phyloP scores from a whole-genome alignment of 2,329 filamentous ascomycete species.

The Aureobasidium melanogenum region DNA sequence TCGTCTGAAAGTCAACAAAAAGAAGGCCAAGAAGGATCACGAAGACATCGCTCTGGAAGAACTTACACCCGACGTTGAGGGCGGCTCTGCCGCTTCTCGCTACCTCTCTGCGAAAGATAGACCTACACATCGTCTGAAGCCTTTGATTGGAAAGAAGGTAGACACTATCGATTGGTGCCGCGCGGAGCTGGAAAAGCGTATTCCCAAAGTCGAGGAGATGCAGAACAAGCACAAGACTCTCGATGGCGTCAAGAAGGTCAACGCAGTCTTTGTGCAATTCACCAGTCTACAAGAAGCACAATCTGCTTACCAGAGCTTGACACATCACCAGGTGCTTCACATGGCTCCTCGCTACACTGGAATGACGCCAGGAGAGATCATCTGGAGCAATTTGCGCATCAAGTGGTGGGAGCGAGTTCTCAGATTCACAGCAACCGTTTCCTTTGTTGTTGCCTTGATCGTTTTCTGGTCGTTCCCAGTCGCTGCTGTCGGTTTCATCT shows the following conservation, averaged over 20 bases:
- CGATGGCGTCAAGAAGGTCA: constrained; percentile 51
- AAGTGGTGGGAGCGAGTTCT: constrained; percentile 57
- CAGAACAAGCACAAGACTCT: constrained; percentile 59
- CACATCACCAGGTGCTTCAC: constrained; percentile 78
- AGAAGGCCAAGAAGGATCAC: constrained; percentile 55
- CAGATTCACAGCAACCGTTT: constrained; percentile 58
- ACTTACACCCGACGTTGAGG: constrained; percentile 48
- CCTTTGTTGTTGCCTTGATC: constrained; percentile 67
- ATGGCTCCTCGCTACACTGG: constrained; percentile 83
- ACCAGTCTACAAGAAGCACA: constrained; percentile 74
- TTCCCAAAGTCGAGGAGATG: constrained; percentile 59
- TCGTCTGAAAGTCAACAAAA: constrained; percentile 59
- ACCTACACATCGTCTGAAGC: constrained; percentile 65
- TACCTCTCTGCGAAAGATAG: constrained; percentile 67
- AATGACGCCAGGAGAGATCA: constrained; percentile 69
- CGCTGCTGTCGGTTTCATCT: constrained; percentile 73
- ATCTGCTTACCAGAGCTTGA: constrained; percentile 73
- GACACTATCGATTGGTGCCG: constrained; percentile 92
- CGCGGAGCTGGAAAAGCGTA: constrained; percentile 64
- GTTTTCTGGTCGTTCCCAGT: constrained; percentile 78
- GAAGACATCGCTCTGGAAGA: constrained; percentile 49
- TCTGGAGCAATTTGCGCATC: constrained; percentile 79
- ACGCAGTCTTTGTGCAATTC: constrained; percentile 88
- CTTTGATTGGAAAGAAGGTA: constrained; percentile 73
- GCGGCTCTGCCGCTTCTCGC: constrained; percentile 61